A percentile compares a stretch with the other conserved stretches of the same genome.
Evolutionary conservation across 345 rosid species (phyloP).

Genomic region (Arabidopsis suecica): DNA sequence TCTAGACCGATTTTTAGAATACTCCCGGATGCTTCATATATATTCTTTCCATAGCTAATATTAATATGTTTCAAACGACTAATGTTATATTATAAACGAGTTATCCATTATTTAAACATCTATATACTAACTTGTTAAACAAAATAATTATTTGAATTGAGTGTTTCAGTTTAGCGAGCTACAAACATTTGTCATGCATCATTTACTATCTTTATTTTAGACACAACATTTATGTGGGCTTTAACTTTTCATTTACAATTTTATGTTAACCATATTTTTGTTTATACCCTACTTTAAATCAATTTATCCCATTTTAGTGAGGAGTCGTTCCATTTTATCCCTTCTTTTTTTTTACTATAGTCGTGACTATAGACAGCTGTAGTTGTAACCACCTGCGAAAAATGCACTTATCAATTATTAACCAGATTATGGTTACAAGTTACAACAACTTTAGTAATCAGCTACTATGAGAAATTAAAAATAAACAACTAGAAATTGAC

Average conservation of each 20-base stretch:
- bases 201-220: neutral
- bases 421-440: neutral
- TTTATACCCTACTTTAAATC: neutral
- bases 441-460: neutral
- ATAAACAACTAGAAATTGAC: neutral
- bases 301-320: neutral
- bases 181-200: neutral
- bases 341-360: neutral
- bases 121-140: no score
- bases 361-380: neutral
- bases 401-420: neutral
- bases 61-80: neutral
- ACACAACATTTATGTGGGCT: neutral
- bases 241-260: neutral
- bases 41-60: neutral
- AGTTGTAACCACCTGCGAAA: neutral
- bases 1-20: no score
- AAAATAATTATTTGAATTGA: neutral
- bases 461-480: no score
- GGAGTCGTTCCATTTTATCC: no score
- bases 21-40: slow-evolving; percentile 6
- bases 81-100: neutral
- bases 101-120: neutral
- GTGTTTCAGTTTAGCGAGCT: neutral
- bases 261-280: neutral